A percentile compares a stretch with the other conserved stretches of the same genome.
Evolutionary conservation across 805 yeast genomes (phyloP).

Genomic region (Cyberlindnera mycetangii): DNA sequence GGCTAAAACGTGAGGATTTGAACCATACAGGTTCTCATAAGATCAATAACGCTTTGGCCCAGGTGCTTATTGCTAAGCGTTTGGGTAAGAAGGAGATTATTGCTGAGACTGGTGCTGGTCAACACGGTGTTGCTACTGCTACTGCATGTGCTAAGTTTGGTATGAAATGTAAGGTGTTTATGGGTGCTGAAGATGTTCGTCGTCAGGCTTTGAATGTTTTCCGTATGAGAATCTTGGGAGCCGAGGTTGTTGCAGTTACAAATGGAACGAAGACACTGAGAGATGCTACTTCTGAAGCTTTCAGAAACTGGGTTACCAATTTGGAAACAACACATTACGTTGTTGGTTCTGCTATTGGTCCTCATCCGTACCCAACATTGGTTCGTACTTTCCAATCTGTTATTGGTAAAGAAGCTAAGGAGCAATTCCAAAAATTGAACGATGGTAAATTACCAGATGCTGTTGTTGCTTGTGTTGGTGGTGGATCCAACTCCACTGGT

Average conservation of each 20-base stretch:
- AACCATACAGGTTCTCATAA: constrained; percentile 89
- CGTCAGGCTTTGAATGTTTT: constrained; percentile 98
- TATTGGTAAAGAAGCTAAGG: constrained; percentile 91
- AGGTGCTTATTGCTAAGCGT: constrained; percentile 74
- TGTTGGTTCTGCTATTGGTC: constrained; percentile 98
- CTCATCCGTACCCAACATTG: constrained; percentile 97
- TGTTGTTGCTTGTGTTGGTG: constrained; percentile 98
- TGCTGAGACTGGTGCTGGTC: constrained; percentile 94
- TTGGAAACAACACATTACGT: constrained; percentile 86
- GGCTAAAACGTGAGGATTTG: constrained; percentile 97
- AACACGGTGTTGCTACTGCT: constrained; percentile 91
- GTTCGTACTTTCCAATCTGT: constrained; percentile 98
- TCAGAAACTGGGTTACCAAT: constrained; percentile 92
- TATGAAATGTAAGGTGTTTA: constrained; percentile 85
- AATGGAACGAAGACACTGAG: constrained; percentile 95
- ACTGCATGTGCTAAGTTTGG: constrained; percentile 94
- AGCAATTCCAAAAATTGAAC: constrained; percentile 78
- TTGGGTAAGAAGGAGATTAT: constrained; percentile 73
- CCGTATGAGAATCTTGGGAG: constrained; percentile 96
- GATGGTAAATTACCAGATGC: constrained; percentile 87
- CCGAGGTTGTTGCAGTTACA: constrained; percentile 88
- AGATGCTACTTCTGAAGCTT: constrained; percentile 97
- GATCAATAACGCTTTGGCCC: constrained; percentile 81
- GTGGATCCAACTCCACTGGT: constrained; percentile 97
- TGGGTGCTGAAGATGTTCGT: constrained; percentile 99